Percentiles rank a stretch among this genome's conserved stretches.
phyloP scores from a whole-genome alignment of 345 rosid genomes.

The Geranium rotundifolium region DNA sequence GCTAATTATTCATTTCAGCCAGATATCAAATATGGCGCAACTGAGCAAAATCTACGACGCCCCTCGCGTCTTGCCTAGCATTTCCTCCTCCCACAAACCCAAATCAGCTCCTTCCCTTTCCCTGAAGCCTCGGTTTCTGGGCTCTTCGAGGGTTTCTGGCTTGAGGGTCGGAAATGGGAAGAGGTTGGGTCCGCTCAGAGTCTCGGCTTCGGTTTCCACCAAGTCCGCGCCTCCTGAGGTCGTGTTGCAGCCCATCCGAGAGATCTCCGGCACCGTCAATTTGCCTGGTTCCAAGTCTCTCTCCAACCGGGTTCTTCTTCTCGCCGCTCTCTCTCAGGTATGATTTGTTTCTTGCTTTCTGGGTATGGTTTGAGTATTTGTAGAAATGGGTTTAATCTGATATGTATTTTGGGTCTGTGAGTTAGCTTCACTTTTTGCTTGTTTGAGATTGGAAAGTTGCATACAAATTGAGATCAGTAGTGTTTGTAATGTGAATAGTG shows the following conservation, averaged over 20 bases:
- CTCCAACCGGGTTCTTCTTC: conserved; percentile 84
- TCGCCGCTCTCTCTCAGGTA: conserved; percentile 89
- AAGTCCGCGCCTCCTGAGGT: conserved; percentile 55
- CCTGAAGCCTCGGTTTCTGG: conserved; percentile 26
- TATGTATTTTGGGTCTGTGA: no score
- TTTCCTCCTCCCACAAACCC: not conserved
- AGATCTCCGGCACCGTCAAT: conserved; percentile 70
- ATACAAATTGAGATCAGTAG: not conserved
- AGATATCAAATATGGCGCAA: not conserved
- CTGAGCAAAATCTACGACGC: not conserved
- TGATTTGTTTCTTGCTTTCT: not conserved
- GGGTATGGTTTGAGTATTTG: not conserved
- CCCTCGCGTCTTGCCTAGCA: not conserved
- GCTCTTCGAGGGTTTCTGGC: conserved; percentile 19
- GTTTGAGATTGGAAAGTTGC: not conserved
- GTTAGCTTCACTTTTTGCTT: not conserved
- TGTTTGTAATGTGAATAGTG: no score
- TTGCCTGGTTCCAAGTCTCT: conserved; percentile 94
- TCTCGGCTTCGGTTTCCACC: conserved; percentile 32
- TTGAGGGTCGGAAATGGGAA: conserved; percentile 14
- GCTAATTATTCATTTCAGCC: no score
- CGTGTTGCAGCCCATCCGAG: conserved; percentile 68
- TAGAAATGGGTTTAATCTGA: not conserved
- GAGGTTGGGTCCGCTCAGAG: conserved; percentile 20
- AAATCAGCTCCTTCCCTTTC: conserved; percentile 18